Evolutionary conservation across 768 basidiomycete genomes (phyloP).

Genomic region (Termitomyces sp.): DNA sequence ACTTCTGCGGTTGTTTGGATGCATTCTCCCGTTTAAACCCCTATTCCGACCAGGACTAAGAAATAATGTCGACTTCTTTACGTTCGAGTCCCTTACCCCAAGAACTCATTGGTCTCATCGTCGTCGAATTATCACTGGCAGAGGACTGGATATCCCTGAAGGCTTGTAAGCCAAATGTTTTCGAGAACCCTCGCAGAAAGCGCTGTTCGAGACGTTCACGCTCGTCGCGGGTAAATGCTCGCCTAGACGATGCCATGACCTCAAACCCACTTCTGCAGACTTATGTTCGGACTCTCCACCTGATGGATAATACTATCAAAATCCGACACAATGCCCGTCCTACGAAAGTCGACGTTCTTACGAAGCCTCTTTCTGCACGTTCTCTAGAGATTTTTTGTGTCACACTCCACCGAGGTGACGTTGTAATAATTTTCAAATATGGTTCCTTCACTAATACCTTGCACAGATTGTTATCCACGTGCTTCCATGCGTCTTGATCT

Average conservation of each 20-base stretch:
- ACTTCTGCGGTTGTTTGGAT: no score
- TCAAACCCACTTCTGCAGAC: background rate
- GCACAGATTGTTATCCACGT: no score
- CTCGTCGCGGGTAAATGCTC: background rate
- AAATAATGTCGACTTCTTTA: background rate
- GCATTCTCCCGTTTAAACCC: background rate
- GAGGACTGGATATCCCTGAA: constrained; percentile 4
- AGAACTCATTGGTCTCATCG: constrained; percentile 2
- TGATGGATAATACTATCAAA: background rate
- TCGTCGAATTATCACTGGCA: constrained; percentile 4
- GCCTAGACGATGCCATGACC: background rate
- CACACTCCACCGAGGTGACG: background rate
- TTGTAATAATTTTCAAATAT: background rate
- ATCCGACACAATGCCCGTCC: background rate
- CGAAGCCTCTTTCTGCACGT: background rate
- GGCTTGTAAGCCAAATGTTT: background rate
- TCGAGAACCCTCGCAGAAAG: background rate
- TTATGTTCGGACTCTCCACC: background rate
- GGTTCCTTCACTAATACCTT: background rate
- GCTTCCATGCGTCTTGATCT: background rate
- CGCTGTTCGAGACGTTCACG: background rate
- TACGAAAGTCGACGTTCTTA: background rate
- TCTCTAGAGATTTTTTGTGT: background rate
- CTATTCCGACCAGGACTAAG: background rate
- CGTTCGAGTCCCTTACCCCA: background rate